Base-by-base conservation (phyloP, 2,329 filamentous ascomycete species). In the Truncatella angustata region DNA sequence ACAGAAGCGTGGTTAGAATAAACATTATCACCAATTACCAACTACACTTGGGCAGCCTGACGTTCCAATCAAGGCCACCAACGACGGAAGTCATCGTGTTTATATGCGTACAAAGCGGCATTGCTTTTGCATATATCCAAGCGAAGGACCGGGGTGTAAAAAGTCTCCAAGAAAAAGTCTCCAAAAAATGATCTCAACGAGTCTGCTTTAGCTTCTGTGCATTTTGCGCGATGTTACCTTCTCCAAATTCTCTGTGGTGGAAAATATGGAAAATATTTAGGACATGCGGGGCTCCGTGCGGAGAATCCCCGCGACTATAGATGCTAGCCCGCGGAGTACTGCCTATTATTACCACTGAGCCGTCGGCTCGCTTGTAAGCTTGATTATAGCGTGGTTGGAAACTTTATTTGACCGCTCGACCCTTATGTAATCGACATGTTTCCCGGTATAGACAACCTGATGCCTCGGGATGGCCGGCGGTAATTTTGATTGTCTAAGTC, bases 191-290 rank as follows among this genome's bases (percentile, higher is more conserved):
- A 12, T 14, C 6, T 16, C 23, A 20, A 9, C 40, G 12, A 12
- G 2, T 24, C 16, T 21, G 36, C 7, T 39, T n/a, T 21, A 16
- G n/a, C 14, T 39, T 39, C 36, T 21, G n/a, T n/a, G n/a, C n/a
- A n/a, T n/a, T n/a, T n/a, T n/a, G n/a, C 18, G 24, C 40, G 3
- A 32, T 46, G n/a, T n/a, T 6, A 39, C 36, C 36, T 39, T 46
- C 43, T 46, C 43, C 43, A 46, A 44, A 20, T 32, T 32, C 26
- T 39, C 40, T 43, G 28, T 32, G 28, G 28, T 32, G 28, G 28
- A 32, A 32, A 32, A 32, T 32, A 9, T 7, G 28, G 28, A n/a
- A n/a, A n/a, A n/a, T n/a, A n/a, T n/a, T n/a, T n/a, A n/a, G n/a
- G n/a, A n/a, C n/a, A n/a, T n/a, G n/a, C n/a, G n/a, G n/a, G n/a